phyloP scores from a whole-genome alignment of 306 rosid species.

The Trifolium repens region DNA sequence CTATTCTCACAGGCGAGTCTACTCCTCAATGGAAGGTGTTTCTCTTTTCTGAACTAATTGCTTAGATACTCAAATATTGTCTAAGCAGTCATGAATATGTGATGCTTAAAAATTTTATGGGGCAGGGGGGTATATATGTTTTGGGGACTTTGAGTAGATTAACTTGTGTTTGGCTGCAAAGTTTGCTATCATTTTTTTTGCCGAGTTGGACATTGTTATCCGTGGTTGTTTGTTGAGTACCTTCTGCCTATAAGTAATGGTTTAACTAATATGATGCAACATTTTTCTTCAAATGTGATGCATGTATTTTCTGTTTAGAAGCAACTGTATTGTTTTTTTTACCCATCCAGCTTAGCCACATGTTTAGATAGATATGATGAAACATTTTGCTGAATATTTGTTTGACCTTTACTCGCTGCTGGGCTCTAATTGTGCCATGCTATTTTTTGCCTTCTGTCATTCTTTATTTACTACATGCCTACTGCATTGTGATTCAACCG shows the following conservation, averaged over 20 bases:
- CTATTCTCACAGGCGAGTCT: constrained; percentile 99
- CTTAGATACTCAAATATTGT: constrained; percentile 27
- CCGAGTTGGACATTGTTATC: constrained; percentile 5
- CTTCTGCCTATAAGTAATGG: constrained; percentile 4
- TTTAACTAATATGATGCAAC: neutral
- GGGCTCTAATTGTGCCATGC: constrained; percentile 12
- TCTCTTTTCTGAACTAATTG: constrained; percentile 50
- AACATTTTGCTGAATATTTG: constrained; percentile 6
- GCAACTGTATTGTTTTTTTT: neutral
- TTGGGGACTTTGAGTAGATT: neutral
- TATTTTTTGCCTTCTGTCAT: constrained; percentile 6
- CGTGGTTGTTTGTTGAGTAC: constrained; percentile 8
- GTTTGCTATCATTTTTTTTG: constrained; percentile 14
- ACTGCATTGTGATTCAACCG: neutral
- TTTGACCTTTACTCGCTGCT: constrained; percentile 8
- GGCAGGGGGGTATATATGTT: constrained; percentile 9
- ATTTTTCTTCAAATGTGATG: neutral
- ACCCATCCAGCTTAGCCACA: constrained; percentile 18
- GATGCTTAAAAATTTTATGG: constrained; percentile 4
- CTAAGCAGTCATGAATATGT: constrained; percentile 9
- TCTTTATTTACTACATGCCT: constrained; percentile 6
- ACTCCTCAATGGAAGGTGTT: constrained; percentile 99
- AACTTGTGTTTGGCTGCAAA: constrained; percentile 8
- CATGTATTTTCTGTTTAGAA: neutral
- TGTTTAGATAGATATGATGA: constrained; percentile 22